These are phyloP conservation scores for Chlorencoelia australis DNA, from an alignment of 2,329 filamentous ascomycete genomes.

Conservation along the genomic window DNA sequence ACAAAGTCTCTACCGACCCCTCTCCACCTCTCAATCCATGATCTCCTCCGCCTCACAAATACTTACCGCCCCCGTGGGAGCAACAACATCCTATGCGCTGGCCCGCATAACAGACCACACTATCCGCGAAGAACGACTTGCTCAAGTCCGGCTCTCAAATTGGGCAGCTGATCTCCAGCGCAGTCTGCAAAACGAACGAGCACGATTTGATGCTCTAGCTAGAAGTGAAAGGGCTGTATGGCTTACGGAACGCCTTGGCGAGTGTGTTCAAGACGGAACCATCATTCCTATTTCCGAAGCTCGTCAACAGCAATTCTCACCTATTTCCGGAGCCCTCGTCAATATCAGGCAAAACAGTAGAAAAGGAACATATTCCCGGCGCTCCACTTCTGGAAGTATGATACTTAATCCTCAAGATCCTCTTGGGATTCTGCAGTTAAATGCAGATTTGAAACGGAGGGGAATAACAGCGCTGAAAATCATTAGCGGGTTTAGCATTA, in stretches of 20 bases:
- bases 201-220: constrained; percentile 53
- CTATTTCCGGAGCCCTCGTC: constrained; percentile 11
- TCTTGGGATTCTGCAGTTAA: constrained; percentile 63
- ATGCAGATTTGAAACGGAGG: constrained; percentile 52
- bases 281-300: constrained; percentile 40
- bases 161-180: constrained; percentile 77
- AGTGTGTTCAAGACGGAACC: constrained; percentile 57
- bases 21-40: constrained; percentile 19
- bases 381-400: constrained; percentile 3
- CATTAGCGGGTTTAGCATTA: constrained; percentile 60
- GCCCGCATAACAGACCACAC: constrained; percentile 50
- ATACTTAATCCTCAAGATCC: constrained; percentile 50
- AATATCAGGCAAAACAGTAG: too few relatives aligned
- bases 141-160: constrained; percentile 63
- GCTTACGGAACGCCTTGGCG: constrained; percentile 55
- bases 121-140: constrained; percentile 48
- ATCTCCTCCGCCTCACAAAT: constrained; percentile 11
- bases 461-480: constrained; percentile 64
- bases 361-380: constrained; percentile 11
- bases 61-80: constrained; percentile 22
- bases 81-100: constrained; percentile 43
- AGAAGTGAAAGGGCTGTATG: constrained; percentile 56
- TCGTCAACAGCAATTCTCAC: constrained; percentile 10
- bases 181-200: constrained; percentile 63
- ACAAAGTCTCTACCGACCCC: constrained; percentile 30